A percentile compares a stretch with the other conserved stretches of the same genome.
phyloP scores from a whole-genome alignment of 768 basidiomycete species.

The Ephemerocybe angulata region DNA sequence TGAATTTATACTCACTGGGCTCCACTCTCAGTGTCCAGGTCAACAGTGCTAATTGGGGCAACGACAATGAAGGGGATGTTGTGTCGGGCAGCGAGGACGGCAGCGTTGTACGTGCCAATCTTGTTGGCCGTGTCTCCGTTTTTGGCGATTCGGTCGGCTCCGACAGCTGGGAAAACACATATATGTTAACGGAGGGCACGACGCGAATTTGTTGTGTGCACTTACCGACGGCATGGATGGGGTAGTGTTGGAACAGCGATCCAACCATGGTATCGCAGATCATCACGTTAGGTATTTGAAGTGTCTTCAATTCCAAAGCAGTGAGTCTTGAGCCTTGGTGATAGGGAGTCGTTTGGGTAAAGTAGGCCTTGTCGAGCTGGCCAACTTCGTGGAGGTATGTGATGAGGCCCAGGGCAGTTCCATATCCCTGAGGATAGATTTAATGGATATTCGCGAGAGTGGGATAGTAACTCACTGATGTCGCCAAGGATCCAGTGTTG shows the following conservation, averaged over 20 bases:
- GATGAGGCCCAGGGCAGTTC: slow-evolving; percentile 91
- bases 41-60: slow-evolving; percentile 89
- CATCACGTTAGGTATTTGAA: slow-evolving; percentile 86
- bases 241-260: slow-evolving; percentile 83
- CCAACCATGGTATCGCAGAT: slow-evolving; percentile 98
- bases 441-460: neutral
- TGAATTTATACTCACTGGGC: slow-evolving; percentile 46
- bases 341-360: slow-evolving; percentile 91
- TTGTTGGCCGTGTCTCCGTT: slow-evolving; percentile 99
- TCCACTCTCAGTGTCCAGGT: slow-evolving; percentile 73
- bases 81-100: slow-evolving; percentile 85
- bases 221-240: slow-evolving; percentile 79
- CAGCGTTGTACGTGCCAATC: slow-evolving; percentile 96
- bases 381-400: slow-evolving; percentile 80
- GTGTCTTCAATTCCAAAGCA: slow-evolving; percentile 80
- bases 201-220: neutral
- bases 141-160: slow-evolving; percentile 82
- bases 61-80: slow-evolving; percentile 90
- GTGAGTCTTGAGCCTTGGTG: slow-evolving; percentile 93
- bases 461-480: slow-evolving; percentile 57
- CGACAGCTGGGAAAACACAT: slow-evolving; percentile 53
- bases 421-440: slow-evolving; percentile 67
- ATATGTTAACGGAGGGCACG: slow-evolving; percentile 2
- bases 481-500: slow-evolving; percentile 96
- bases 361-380: slow-evolving; percentile 80